A percentile compares a stretch with the other conserved stretches of the same genome.
Evolutionary conservation across 495 filamentous ascomycete genomes (phyloP).

Genomic region (Penicillium egyptiacum): DNA sequence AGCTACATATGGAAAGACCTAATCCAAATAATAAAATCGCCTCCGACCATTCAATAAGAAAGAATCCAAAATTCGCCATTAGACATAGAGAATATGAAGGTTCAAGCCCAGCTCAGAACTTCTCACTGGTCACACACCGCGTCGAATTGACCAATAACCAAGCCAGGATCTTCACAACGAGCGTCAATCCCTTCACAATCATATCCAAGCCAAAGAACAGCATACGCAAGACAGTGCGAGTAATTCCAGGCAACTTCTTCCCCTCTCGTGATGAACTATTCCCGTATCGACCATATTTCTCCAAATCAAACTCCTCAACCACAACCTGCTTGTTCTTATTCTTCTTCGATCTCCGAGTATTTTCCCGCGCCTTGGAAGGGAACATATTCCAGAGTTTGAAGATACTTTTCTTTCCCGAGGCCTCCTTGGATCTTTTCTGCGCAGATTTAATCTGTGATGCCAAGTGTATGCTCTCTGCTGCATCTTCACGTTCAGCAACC

Average conservation of each 20-base stretch:
- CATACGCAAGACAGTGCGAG: conserved; percentile 34
- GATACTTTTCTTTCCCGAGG: conserved; percentile 15
- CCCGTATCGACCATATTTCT: conserved; percentile 45
- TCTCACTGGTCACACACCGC: conserved; percentile 43
- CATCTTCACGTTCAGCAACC: conserved; percentile 45
- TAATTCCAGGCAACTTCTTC: conserved; percentile 40
- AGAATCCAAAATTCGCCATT: background rate
- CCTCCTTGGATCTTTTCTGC: conserved; percentile 11
- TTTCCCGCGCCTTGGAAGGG: background rate
- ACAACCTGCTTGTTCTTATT: conserved; percentile 31
- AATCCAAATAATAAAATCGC: background rate
- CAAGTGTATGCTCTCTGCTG: conserved; percentile 33
- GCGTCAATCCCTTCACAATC: conserved; percentile 35
- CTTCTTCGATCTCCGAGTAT: conserved; percentile 21
- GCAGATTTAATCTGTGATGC: conserved; percentile 34
- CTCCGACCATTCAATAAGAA: background rate
- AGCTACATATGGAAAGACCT: background rate
- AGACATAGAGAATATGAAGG: background rate
- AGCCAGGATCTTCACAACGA: conserved; percentile 39
- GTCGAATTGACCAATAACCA: conserved; percentile 43
- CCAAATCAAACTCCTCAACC: conserved; percentile 48
- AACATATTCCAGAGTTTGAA: conserved; percentile 29
- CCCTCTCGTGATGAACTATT: conserved; percentile 36
- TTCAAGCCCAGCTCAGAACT: conserved; percentile 31
- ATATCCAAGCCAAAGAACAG: conserved; percentile 44